Evolutionary conservation across 352 stramenopile species (phyloP).

Genomic region (Pythium phragmiticola): DNA sequence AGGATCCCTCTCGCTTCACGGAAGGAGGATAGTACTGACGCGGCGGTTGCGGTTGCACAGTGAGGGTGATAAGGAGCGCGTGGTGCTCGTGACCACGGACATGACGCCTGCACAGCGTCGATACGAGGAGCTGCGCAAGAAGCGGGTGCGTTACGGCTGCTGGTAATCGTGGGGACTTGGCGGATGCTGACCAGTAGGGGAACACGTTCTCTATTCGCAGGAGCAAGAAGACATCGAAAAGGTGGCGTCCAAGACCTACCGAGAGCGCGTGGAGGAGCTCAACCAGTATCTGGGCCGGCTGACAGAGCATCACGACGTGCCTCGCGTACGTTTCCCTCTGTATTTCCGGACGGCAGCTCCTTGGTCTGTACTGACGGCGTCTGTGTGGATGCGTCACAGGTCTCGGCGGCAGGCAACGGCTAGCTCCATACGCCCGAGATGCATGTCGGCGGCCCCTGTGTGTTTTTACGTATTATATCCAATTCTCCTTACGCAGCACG

Average conservation of each 20-base stretch:
- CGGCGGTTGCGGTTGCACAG: neutral
- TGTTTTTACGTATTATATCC: neutral
- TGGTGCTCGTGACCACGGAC: conserved; percentile 38
- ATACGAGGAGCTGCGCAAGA: conserved; percentile 77
- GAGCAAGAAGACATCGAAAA: conserved; percentile 88
- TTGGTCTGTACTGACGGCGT: neutral
- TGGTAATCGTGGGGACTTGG: neutral
- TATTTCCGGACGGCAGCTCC: no score
- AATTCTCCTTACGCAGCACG: neutral
- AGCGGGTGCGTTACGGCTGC: conserved; percentile 51
- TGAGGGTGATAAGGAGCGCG: conserved; percentile 16
- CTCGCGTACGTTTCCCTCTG: conserved; percentile 67
- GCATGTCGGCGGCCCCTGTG: neutral
- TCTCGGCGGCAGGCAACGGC: conserved; percentile 21
- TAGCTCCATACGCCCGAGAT: conserved; percentile 5
- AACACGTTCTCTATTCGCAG: conserved; percentile 24
- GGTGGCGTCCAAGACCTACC: conserved; percentile 84
- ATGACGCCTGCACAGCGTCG: conserved; percentile 77
- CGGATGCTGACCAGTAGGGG: neutral
- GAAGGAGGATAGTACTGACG: no score
- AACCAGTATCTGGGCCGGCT: conserved; percentile 95
- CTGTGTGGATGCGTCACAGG: neutral
- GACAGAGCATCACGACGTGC: conserved; percentile 98
- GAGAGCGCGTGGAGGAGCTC: conserved; percentile 95
- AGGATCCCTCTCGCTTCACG: no score